phyloP scores from a whole-genome alignment of 441 rosid genomes.

The Aleurites moluccanus region DNA sequence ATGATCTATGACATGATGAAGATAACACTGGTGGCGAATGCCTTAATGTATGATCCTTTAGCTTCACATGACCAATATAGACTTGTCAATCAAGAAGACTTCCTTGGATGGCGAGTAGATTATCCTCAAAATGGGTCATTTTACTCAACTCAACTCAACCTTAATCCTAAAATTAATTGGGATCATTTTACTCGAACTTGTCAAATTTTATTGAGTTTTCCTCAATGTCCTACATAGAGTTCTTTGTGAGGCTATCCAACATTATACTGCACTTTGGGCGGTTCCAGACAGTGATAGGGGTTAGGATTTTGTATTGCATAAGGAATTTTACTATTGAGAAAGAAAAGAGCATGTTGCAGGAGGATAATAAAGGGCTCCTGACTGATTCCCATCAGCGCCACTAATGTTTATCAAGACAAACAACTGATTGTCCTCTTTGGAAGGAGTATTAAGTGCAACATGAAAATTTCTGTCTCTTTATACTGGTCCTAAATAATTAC shows the following conservation, averaged over 20 bases:
- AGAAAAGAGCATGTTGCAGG: too few species aligned
- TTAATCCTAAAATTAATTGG: too few species aligned
- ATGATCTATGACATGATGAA: background rate
- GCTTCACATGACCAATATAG: background rate
- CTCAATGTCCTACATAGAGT: background rate
- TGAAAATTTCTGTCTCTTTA: too few species aligned
- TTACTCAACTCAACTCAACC: too few species aligned
- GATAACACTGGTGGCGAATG: background rate
- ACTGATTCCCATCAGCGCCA: too few species aligned
- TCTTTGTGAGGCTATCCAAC: background rate
- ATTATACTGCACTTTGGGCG: constrained; percentile 11
- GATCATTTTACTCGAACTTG: too few species aligned
- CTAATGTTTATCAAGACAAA: too few species aligned
- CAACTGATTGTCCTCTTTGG: too few species aligned
- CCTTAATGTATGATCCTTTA: background rate
- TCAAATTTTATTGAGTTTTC: background rate
- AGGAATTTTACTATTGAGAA: background rate
- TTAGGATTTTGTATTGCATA: background rate
- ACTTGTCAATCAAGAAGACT: background rate
- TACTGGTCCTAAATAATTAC: too few species aligned
- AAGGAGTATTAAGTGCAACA: too few species aligned
- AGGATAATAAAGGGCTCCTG: too few species aligned
- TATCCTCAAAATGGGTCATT: background rate
- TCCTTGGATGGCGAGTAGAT: background rate
- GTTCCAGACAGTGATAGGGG: too few species aligned